Evolutionary conservation across 805 yeast genomes (phyloP), one percentile per base, ranked within the genome.

Genomic region (Starmerella stellata): DNA sequence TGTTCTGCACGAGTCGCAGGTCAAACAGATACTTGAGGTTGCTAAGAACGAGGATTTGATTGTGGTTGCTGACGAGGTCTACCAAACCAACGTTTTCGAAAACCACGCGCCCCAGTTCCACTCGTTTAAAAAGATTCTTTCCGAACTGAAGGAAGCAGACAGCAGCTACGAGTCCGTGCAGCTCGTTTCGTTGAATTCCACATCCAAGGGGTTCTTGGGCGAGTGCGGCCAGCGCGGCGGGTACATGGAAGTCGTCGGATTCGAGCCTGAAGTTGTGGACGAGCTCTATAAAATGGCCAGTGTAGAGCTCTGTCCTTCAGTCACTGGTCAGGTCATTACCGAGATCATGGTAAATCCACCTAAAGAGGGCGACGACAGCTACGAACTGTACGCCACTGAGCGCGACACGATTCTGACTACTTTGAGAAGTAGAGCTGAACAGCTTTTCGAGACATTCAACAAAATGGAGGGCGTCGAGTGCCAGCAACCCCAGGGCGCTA

Each of bases 171-270:
- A 69, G 36, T 64, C 72, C 44, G 87, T 90, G 30, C 93, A 82
- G 56, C 67, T 90, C 42, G 95, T 92, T 2, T 85, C 96, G 1
- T 64, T 90, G 49, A 96, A 90, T 59, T 83, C 96, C n/a, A 82
- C 93, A 32, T 87, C 96, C 11, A 90, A 90, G 61, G 99, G 99
- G 58, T 82, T 83, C 50, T 70, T 82, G 45, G 99, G 98, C 45
- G 99, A 90, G 62, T 90, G 99, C 68, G 99, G 99, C 44, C 98
- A 90, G 64, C 75, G 99, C 62, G 99, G 96, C 52, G 99, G 99
- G 4, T 90, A 85, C 65, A 79, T 90, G 90, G 99, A 90, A 60
- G 62, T 85, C 5, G 69, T 76, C 9, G 95, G 95, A 1, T 79
- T 90, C 60, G 63, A 68, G 13, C 65, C 64, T 3, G 83, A 77